Evolutionary conservation across 345 rosid genomes (phyloP), one percentile per base, ranked within the genome.

Genomic region (Hibiscus trionum): DNA sequence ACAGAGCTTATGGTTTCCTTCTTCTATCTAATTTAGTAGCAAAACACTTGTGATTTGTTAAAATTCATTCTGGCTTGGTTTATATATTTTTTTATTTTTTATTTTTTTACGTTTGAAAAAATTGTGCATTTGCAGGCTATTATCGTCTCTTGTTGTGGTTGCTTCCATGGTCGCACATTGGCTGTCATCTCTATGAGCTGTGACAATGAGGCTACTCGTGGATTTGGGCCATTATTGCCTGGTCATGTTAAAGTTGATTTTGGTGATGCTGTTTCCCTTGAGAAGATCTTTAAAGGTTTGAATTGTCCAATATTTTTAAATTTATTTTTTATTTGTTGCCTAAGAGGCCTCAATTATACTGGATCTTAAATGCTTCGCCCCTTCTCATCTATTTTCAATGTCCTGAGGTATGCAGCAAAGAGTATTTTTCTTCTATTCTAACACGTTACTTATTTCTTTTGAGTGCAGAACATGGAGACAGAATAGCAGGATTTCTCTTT

Each of bases 111-210:
- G 59, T 67, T 47, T 49, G 26, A 59, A 39, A 57, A 26, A 16
- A 16, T 66, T 42, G 71, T 35, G 21, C 55, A 10, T 62, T 56
- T 80, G 70, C 91, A 94, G 98, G 99, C 85, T 72, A 76, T 92
- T 67, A 90, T 95, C 35, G 91, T 95, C 76, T 95, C 99, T 63
- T 92, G 97, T 74, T 90, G 99, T 77, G 97, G 99, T 29, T 95
- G 99, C 85, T 95, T 95, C 77, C 99, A 92, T 73, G 99, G 99
- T 49, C 99, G 97, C 78, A 95, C 99, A 19, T 73, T 95, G 75
- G 99, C 88, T 66, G 91, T 80, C 75, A 87, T 95, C 70, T 95
- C 99, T 72, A 92, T 95, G 99, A 95, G 99, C 77, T 95, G 99
- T 84, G 99, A 95, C 89, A 90, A 88, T 74, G 97, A 95, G 68